Percentiles rank a stretch among this genome's conserved stretches.
phyloP scores from a whole-genome alignment of 2,329 filamentous ascomycete species.

The Juglanconis sp. region DNA sequence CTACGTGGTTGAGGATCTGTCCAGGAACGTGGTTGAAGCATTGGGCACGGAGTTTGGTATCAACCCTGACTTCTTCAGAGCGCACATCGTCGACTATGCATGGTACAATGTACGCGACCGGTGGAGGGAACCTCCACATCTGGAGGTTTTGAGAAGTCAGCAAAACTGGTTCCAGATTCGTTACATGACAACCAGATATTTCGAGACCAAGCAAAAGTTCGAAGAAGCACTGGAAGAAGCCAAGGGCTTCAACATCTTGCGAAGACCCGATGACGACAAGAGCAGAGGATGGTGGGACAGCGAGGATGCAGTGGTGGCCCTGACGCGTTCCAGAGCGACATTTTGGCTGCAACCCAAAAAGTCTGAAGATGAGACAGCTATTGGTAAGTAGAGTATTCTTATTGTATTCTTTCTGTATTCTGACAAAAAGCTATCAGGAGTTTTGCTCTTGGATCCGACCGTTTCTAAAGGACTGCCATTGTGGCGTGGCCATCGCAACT shows the following conservation, averaged over 20 bases:
- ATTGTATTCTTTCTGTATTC: background rate
- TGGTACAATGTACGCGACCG: conserved; percentile 1
- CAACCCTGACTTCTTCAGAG: background rate
- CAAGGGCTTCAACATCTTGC: background rate
- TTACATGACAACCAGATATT: background rate
- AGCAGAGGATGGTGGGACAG: background rate
- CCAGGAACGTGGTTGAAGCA: background rate
- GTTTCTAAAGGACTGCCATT: background rate
- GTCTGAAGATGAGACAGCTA: background rate
- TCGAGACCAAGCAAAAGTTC: background rate
- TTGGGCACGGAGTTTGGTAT: background rate
- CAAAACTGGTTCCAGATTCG: background rate
- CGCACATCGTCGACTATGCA: background rate
- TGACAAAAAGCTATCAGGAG: background rate
- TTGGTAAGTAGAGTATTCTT: background rate
- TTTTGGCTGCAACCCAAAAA: background rate
- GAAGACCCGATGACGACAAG: background rate
- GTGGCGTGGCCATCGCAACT: background rate
- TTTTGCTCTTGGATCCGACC: background rate
- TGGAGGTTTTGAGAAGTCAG: background rate
- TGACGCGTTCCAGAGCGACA: background rate
- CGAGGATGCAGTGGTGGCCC: background rate
- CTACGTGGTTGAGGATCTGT: background rate
- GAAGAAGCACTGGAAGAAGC: background rate
- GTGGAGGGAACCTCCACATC: background rate